Percentiles rank a stretch among this genome's conserved stretches.
phyloP scores from a whole-genome alignment of 2,329 filamentous ascomycete species.

The Aspergillus viridinutans region DNA sequence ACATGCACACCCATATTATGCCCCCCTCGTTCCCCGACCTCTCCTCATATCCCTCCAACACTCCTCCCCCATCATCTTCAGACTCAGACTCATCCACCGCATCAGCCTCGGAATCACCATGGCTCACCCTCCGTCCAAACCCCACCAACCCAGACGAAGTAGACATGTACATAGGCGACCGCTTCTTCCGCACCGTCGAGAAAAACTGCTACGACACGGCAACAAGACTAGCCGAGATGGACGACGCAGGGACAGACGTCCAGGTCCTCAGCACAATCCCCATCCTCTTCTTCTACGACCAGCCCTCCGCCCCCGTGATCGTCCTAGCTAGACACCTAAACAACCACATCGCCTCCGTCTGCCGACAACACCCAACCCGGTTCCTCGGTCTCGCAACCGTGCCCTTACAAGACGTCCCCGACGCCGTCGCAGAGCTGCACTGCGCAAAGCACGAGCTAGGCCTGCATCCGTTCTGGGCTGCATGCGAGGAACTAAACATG shows the following conservation, averaged over 20 bases:
- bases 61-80: not conserved
- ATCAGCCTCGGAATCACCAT: slow-evolving; percentile 2
- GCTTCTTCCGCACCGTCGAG: slow-evolving; percentile 15
- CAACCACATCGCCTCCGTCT: slow-evolving; percentile 14
- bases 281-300: slow-evolving; percentile 17
- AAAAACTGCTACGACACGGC: slow-evolving; percentile 14
- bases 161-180: slow-evolving; percentile 14
- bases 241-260: slow-evolving; percentile 10
- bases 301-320: slow-evolving; percentile 9
- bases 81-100: too few species aligned
- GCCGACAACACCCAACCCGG: slow-evolving; percentile 5
- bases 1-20: slow-evolving; percentile 20
- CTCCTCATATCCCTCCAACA: slow-evolving; percentile 5
- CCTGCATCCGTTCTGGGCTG: slow-evolving; percentile 14
- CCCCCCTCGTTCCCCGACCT: slow-evolving; percentile 14
- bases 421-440: slow-evolving; percentile 8
- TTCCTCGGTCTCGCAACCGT: slow-evolving; percentile 17
- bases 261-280: slow-evolving; percentile 16
- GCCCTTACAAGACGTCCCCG: slow-evolving; percentile 11
- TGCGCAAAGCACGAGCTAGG: slow-evolving; percentile 8
- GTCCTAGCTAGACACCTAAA: slow-evolving; percentile 11
- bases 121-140: slow-evolving; percentile 12
- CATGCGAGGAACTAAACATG: slow-evolving; percentile 14
- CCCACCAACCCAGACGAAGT: not conserved
- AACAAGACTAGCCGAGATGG: slow-evolving; percentile 13